Evolutionary conservation across 257 asterid genomes (phyloP), one percentile per base, ranked within the genome.

Genomic region (Avicennia marina): DNA sequence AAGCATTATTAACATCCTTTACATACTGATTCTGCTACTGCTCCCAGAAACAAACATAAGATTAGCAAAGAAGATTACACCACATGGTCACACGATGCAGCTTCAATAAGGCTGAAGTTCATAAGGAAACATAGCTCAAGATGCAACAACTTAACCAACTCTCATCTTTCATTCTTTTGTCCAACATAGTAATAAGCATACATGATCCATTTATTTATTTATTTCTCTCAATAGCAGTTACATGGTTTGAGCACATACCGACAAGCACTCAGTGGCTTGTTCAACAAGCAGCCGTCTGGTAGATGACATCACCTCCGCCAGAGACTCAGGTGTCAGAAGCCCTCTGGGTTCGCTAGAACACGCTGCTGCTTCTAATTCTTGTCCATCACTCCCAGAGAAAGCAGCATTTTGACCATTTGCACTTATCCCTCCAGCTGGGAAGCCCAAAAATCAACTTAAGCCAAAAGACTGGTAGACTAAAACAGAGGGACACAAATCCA

Each of bases 321-420:
- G 77, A 60, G 80, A 73, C 73, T 82, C 91, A n/a, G 96, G 99
- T 7, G 87, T 84, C 26, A 94, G 87, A 56, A 84, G 81, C 55
- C 94, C 84, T 75, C 87, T 70, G 64, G 78, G 74, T 60, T 71
- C 79, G 45, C 40, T 56, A 46, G 81, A 67, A 73, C 9, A 63
- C 15, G 47, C 48, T 31, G 75, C 27, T 53, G 75, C 75, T 45
- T 72, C 79, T 7, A 60, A 49, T 58, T 67, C 72, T 56, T 65
- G 75, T 24, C 66, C 85, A 53, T 55, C 82, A 45, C 66, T 61
- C 63, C 60, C 91, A 58, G 58, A 52, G 38, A 55, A 63, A 55
- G 73, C 79, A 65, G 77, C 63, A 65, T 66, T 64, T 56, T 60
- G 80, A 62, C 75, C 55, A 65, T 67, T 74, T 40, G 65, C 68